Percentiles rank a stretch among this genome's conserved stretches.
phyloP scores from a whole-genome alignment of 306 rosid species.

The Dryas alaskensis region DNA sequence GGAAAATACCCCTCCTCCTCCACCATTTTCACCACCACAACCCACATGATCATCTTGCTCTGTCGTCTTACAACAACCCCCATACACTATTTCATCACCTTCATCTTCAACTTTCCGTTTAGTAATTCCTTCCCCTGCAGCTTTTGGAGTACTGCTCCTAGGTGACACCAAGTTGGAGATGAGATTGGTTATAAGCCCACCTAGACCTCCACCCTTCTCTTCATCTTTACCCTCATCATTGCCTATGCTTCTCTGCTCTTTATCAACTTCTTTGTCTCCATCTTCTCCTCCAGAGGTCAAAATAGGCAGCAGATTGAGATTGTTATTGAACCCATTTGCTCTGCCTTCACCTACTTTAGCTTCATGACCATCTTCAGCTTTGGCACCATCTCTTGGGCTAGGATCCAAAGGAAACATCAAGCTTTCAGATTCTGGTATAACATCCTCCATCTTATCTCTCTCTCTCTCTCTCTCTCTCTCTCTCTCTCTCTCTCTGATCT shows the following conservation, averaged over 20 bases:
- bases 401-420: slow-evolving; percentile 1
- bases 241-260: not conserved
- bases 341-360: not conserved
- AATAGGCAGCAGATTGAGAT: slow-evolving; percentile 9
- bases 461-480: not conserved
- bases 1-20: slow-evolving; percentile 20
- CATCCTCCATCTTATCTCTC: slow-evolving; percentile 31
- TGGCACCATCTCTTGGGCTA: not conserved
- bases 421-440: slow-evolving; percentile 13
- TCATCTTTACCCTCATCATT: not conserved
- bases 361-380: not conserved
- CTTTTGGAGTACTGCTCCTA: slow-evolving; percentile 3
- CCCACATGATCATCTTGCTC: slow-evolving; percentile 18
- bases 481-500: not conserved
- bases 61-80: not conserved
- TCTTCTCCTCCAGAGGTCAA: slow-evolving; percentile 14
- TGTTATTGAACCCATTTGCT: slow-evolving; percentile 16
- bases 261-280: slow-evolving; percentile 4
- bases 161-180: slow-evolving; percentile 34
- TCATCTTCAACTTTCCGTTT: slow-evolving; percentile 10
- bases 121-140: slow-evolving; percentile 6
- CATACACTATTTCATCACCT: slow-evolving; percentile 14
- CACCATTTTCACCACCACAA: slow-evolving; percentile 12
- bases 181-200: slow-evolving; percentile 28
- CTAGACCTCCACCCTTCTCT: slow-evolving; percentile 4